Evolutionary conservation across 139 green algal species (phyloP), one percentile per base, ranked within the genome.

Genomic region (Diplosphaera chodatii): DNA sequence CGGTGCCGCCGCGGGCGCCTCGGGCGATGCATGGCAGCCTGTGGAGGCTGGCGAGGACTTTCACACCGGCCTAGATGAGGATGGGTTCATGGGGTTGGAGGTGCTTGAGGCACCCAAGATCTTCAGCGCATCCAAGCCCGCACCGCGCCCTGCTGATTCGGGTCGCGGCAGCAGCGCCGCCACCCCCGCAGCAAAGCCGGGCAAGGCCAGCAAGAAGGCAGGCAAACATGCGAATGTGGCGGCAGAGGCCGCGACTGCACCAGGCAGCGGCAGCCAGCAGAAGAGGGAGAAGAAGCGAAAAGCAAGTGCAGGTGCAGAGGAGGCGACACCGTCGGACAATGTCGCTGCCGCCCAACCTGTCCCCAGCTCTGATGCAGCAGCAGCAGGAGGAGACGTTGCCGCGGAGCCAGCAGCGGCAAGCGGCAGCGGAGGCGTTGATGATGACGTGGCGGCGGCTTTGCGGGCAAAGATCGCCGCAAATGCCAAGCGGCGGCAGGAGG

Each of bases 21-120:
- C n/a, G n/a, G n/a, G n/a, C n/a, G n/a, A n/a, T n/a, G 48, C 8
- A 4, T 93, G 89, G 88, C 70, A 81, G 37, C 21, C 73, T 8
- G 78, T 94, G 18, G 74, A 88, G 3, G 81, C 87, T 2, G 79
- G 69, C 29, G 84, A 89, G 66, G 82, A 85, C 67, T 67, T 92
- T 25, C 68, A 94, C 34, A 37, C 93, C 65, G 88, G 90, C 3
- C 74, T 80, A 18, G 85, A 88, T 30, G 89, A 95, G 71, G 84
- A 81, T 31, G 89, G 90, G n/a, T 95, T 95, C 73, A 82, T 81
- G 30, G 87, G 85, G 0, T 72, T 95, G 29, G 90, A 95, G 74
- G 81, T 90, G 28, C 59, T 95, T 29, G 77, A 91, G 3, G 75
- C 72, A 34, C 22, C n/a, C 0, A 15, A 5, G 25, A 32, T 48